Evolutionary conservation across 1,284 basidiomycete species (phyloP), one percentile per base, ranked within the genome.

Genomic region (Marasmius sp.): DNA sequence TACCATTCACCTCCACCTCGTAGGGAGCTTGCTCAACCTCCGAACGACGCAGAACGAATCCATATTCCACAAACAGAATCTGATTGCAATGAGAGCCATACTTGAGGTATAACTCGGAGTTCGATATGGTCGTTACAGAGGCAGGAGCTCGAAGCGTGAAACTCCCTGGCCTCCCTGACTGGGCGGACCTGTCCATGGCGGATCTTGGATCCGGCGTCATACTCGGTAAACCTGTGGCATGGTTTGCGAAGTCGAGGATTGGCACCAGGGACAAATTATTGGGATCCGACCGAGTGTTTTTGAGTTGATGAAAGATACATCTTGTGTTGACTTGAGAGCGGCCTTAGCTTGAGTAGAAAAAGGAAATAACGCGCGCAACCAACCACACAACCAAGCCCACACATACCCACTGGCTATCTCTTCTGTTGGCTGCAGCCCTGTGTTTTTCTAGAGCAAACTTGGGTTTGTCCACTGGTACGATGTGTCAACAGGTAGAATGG

Each of bases 381-480:
- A 61, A 87, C 93, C 92, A 71, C 88, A 94, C 20, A 96, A 81
- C 94, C 94, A 96, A 9, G 85, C 92, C 93, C 94, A 95, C 8
- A 92, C 73, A 65, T 86, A 90, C 63, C 86, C 82, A 57, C 71
- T 64, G 52, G 74, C 61, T 62, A 67, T 66, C 61, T 55, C 56
- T 12, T 69, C 69, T 12, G 75, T 64, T 36, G 59, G 60, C 43
- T 14, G 27, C 11, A 36, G 33, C 10, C 37, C 11, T n/a, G 52
- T 37, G 1, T 38, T n/a, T 37, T 7, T 36, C 34, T 54, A 37
- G 12, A 54, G 34, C 18, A 7, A 36, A n/a, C 12, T 6, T 36
- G 4, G 18, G 38, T 54, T 14, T 20, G 16, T n/a, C n/a, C 16
- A 47, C 16, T 47, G 9, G 11, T 20, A 20, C 9, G 45, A 47